Evolutionary conservation across 2,329 filamentous ascomycete species (phyloP).

Genomic region (Colletotrichum melonis): DNA sequence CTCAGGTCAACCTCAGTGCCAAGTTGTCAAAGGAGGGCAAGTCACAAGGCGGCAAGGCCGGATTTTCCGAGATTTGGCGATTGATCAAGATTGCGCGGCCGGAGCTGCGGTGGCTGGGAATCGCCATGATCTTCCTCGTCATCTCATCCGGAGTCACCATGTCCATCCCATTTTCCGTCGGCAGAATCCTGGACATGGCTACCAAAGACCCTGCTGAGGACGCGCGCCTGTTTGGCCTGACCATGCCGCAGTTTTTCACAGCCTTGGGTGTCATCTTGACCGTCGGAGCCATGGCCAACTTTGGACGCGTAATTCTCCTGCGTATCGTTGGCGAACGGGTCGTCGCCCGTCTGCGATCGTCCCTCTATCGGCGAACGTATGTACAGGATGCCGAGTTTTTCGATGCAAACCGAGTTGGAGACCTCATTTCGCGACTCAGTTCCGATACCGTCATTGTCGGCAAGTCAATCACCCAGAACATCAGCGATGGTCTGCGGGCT

Average conservation of each 20-base stretch:
- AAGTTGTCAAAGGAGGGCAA: constrained; percentile 87
- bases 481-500: constrained; percentile 94
- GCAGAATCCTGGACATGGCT: constrained; percentile 92
- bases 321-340: constrained; percentile 96
- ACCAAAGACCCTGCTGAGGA: constrained; percentile 78
- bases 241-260: constrained; percentile 87
- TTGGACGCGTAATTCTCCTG: constrained; percentile 91
- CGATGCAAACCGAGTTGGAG: constrained; percentile 95
- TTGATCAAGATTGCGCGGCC: constrained; percentile 90
- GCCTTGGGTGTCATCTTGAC: constrained; percentile 82
- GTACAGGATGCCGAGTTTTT: constrained; percentile 99
- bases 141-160: constrained; percentile 94
- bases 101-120: constrained; percentile 79
- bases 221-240: constrained; percentile 82
- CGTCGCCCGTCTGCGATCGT: constrained; percentile 87
- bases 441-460: constrained; percentile 98
- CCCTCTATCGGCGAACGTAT: constrained; percentile 91
- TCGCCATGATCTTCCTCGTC: constrained; percentile 87
- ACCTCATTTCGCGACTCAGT: constrained; percentile 93
- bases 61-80: constrained; percentile 82
- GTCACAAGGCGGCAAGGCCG: constrained; percentile 62
- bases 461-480: constrained; percentile 97
- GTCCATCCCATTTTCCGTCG: constrained; percentile 96
- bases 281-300: constrained; percentile 89
- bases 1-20: constrained; percentile 89